Percentiles rank a stretch among this genome's conserved stretches.
Evolutionary conservation across 139 green algal species (phyloP).

Genomic region (Chlorella vulgaris): DNA sequence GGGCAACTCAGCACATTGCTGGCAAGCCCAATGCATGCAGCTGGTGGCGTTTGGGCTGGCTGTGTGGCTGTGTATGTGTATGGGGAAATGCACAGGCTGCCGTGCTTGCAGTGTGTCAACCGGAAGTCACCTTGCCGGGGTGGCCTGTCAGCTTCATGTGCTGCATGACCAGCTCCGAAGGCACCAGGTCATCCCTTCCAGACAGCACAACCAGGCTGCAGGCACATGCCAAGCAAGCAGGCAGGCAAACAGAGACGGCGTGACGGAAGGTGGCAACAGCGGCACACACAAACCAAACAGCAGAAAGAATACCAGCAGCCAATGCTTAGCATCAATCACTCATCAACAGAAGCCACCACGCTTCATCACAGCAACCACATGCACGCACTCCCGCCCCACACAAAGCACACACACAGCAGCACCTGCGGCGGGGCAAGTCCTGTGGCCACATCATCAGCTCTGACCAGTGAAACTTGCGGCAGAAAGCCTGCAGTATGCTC

Average conservation of each 20-base stretch:
- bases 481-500: constrained; percentile 53
- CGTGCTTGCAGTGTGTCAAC: too few species aligned
- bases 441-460: constrained; percentile 63
- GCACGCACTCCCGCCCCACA: too few species aligned
- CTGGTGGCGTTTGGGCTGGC: too few species aligned
- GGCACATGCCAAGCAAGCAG: too few species aligned
- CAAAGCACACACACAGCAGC: too few species aligned
- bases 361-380: too few species aligned
- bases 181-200: constrained; percentile 57
- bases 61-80: too few species aligned
- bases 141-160: constrained; percentile 39
- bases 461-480: constrained; percentile 57
- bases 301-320: too few species aligned
- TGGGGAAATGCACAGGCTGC: too few species aligned
- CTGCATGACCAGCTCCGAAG: constrained; percentile 37
- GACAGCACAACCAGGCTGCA: constrained; percentile 42
- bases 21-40: background rate
- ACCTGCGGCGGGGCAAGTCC: constrained; percentile 49
- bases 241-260: background rate
- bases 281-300: background rate
- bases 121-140: constrained; percentile 18
- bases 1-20: background rate
- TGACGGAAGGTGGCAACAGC: background rate
- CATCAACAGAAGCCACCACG: too few species aligned
- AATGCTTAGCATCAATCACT: too few species aligned